Evolutionary conservation across 169 alveolate species (phyloP).

Genomic region (Babesia gibsoni): DNA sequence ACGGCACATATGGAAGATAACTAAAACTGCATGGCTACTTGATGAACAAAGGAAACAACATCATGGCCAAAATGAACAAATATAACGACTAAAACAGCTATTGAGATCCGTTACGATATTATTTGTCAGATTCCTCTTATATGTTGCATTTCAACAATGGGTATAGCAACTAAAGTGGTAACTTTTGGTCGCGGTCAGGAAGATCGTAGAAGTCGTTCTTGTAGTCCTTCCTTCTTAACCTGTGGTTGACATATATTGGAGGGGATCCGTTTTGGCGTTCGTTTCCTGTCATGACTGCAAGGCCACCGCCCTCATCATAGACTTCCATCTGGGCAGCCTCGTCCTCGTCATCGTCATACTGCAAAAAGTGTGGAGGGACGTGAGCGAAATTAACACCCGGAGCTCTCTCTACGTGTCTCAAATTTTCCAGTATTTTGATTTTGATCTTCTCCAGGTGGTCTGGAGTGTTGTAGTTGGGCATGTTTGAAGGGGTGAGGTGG

Average conservation of each 20-base stretch:
- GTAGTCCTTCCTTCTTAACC: constrained; percentile 69
- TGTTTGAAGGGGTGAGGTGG: constrained; percentile 88
- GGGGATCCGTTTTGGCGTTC: constrained; percentile 31
- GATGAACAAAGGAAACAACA: too few species aligned
- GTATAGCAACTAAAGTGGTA: constrained; percentile 57
- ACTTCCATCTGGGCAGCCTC: constrained; percentile 66
- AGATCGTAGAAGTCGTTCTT: constrained; percentile 71
- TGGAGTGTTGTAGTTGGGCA: constrained; percentile 91
- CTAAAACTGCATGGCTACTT: too few species aligned
- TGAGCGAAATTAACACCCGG: constrained; percentile 91
- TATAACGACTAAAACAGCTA: too few species aligned
- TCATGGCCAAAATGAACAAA: too few species aligned
- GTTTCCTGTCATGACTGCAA: constrained; percentile 38
- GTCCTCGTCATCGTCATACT: constrained; percentile 74
- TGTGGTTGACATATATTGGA: constrained; percentile 58
- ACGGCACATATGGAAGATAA: too few species aligned
- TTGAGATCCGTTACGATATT: too few species aligned
- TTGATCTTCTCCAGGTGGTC: constrained; percentile 91
- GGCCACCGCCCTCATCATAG: constrained; percentile 75
- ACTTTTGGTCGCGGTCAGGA: constrained; percentile 73
- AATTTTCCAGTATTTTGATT: constrained; percentile 87
- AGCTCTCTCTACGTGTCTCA: constrained; percentile 92
- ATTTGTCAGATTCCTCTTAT: too few species aligned
- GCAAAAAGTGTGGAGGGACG: constrained; percentile 85
- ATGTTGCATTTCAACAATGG: too few species aligned